These are phyloP conservation scores for Wickerhamiella cacticola DNA, from an alignment of 805 yeast species.

Conservation along the genomic window DNA sequence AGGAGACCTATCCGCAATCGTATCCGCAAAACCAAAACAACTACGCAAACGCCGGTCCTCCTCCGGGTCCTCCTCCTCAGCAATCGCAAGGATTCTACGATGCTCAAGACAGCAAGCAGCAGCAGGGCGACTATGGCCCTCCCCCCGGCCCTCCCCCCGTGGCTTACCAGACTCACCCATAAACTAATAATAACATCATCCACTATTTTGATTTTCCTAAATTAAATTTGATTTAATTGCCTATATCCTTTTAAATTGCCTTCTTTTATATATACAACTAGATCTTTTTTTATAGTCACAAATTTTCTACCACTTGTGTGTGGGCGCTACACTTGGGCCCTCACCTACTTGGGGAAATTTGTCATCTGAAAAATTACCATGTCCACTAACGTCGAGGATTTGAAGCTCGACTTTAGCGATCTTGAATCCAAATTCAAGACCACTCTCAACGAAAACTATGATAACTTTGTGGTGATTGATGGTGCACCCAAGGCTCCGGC, in stretches of 20 bases:
- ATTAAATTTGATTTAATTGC: not conserved
- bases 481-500: conserved; percentile 96
- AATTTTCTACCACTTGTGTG: too few relatives aligned
- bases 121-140: not conserved
- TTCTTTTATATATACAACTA: too few relatives aligned
- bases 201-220: too few relatives aligned
- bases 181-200: too few relatives aligned
- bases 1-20: not conserved
- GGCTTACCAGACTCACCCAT: conserved; percentile 4
- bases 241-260: too few relatives aligned
- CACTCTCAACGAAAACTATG: conserved; percentile 50
- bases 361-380: conserved; percentile 10
- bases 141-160: conserved; percentile 4
- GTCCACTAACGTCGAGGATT: conserved; percentile 8
- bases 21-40: not conserved
- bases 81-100: not conserved
- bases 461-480: conserved; percentile 72
- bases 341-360: not conserved
- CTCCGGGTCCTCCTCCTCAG: conserved; percentile 5
- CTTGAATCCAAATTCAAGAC: conserved; percentile 65
- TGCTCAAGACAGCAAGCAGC: not conserved
- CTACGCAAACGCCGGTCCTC: not conserved
- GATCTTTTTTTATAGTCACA: too few relatives aligned
- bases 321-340: too few relatives aligned
- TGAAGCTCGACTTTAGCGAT: conserved; percentile 55